Base-by-base conservation (phyloP, 2,329 filamentous ascomycete species). In the Ophiobolus disseminans region DNA sequence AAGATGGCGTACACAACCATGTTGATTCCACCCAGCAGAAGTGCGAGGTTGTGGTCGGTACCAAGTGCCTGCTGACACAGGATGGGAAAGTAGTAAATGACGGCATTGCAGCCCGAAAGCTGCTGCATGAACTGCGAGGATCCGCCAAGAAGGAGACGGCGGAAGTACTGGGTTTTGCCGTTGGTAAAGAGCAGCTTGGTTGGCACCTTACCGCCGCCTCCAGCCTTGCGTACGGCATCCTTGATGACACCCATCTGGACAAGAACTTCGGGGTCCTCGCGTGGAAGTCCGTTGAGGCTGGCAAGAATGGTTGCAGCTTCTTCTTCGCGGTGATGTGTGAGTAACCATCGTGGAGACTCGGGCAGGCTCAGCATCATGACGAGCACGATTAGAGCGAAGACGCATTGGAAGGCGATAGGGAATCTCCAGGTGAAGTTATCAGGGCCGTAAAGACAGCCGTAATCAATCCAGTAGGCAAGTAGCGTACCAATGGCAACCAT, bases 121-220 rank as follows among this genome's bases (percentile, higher is more conserved):
- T 87, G 85, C 64, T 86, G 84, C 77, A 86, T 83, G 34, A 86
- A 75, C 67, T 87, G 84, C 4, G 78, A 79, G n/a, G 76, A 78
- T 2, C 81, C 76, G 11, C 83, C 84, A 6, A 87, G 76, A 26
- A 86, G 49, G 75, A 86, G 82, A 36, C 85, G 79, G 13, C 84
- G 80, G 72, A 86, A 80, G 62, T 87, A 83, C 72, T 87, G 84
- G 0, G 82, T 84, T 72, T 83, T 84, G 55, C 84, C 84, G 44
- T 78, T 76, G 3, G 82, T 86, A 57, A 86, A 85, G 73, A 9
- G 81, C 78, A 58, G 77, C 39, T 72, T 72, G 45, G 67, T 73
- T 5, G 57, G 55, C 40, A 65, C 65, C 54, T 73, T 69, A 16
- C 70, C 68, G 26, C 64, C 60, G 45, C 66, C 67, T 28, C 72